Evolutionary conservation across 805 yeast species (phyloP).

Genomic region (Pichia rugopelliculosa): DNA sequence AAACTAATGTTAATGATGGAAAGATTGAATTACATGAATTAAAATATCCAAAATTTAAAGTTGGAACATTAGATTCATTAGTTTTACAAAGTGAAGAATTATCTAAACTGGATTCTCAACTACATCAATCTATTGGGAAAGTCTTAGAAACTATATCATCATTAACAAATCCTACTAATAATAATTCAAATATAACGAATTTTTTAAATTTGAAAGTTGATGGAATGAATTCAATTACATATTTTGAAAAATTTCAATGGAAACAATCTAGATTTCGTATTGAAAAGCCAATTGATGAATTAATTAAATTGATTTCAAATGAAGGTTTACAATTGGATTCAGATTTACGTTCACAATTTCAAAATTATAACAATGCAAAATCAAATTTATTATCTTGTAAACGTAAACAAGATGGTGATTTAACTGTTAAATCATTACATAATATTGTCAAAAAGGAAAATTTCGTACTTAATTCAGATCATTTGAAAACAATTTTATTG

Average conservation of each 20-base stretch:
- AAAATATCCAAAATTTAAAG: constrained; percentile 76
- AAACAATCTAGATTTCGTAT: constrained; percentile 77
- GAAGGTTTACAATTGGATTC: constrained; percentile 80
- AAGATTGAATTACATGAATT: constrained; percentile 49
- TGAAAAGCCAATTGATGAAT: constrained; percentile 73
- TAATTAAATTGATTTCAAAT: constrained; percentile 59
- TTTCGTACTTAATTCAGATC: constrained; percentile 79
- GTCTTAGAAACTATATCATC: constrained; percentile 63
- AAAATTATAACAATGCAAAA: constrained; percentile 73
- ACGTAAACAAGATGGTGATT: constrained; percentile 88
- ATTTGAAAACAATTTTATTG: constrained; percentile 74
- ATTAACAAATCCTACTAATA: constrained; percentile 22
- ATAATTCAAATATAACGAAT: constrained; percentile 10
- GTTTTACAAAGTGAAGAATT: constrained; percentile 90
- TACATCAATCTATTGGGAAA: constrained; percentile 61
- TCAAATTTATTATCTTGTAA: constrained; percentile 81
- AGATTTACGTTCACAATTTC: constrained; percentile 73
- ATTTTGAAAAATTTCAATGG: constrained; percentile 76
- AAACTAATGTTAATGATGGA: constrained; percentile 48
- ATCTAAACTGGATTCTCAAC: constrained; percentile 71
- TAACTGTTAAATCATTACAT: constrained; percentile 84
- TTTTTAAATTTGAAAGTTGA: constrained; percentile 23
- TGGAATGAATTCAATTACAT: constrained; percentile 48
- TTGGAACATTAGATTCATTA: constrained; percentile 88
- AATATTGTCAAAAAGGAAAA: constrained; percentile 78